Evolutionary conservation across 2,329 filamentous ascomycete species (phyloP), one percentile per base, ranked within the genome.

Genomic region (Didymellaceae sp.): DNA sequence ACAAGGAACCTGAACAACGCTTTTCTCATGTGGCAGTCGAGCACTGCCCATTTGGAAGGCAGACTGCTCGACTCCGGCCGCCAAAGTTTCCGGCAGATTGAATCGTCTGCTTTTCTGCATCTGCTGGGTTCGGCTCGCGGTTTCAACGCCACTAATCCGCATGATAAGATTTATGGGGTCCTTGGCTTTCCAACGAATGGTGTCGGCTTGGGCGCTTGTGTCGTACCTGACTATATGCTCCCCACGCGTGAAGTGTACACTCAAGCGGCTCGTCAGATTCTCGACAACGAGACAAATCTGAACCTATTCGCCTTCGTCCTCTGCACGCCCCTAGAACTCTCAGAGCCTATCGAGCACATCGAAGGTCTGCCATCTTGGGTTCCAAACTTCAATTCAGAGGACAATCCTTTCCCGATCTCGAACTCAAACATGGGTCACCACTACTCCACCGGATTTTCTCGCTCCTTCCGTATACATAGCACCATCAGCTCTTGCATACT

Each of bases 151-250:
- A 57, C 45, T 2, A 41, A 61, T 17, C 26, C 51, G 8, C 47
- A 43, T 26, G 61, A 62, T 44, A 61, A 64, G n/a, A 52, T 62
- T 3, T 62, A 55, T 25, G 57, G 55, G 2, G 44, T 64, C 5
- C 33, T 62, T 6, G 55, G 55, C 0, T 52, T 62, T 20, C 41
- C 45, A 6, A 50, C 39, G 13, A 30, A n/a, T 5, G 17, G 35
- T 13, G 32, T n/a, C 1, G 25, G 32, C 22, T 10, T 20, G 4
- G 35, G 41, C 16, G 28, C 26, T 2, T 24, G 38, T 8, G 14
- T 58, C n/a, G 22, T 51, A 5, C 58, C 59, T 3, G 35, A 51
- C 8, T 64, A 61, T 35, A 22, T 25, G 6, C 34, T 43, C 9
- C 31, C 40, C 3, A 33, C 54, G 14, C 24, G 13, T 14, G 39